These are phyloP conservation scores for Cyphellophora europaea DNA, from an alignment of 2,329 filamentous ascomycete genomes.

Conservation along the genomic window DNA sequence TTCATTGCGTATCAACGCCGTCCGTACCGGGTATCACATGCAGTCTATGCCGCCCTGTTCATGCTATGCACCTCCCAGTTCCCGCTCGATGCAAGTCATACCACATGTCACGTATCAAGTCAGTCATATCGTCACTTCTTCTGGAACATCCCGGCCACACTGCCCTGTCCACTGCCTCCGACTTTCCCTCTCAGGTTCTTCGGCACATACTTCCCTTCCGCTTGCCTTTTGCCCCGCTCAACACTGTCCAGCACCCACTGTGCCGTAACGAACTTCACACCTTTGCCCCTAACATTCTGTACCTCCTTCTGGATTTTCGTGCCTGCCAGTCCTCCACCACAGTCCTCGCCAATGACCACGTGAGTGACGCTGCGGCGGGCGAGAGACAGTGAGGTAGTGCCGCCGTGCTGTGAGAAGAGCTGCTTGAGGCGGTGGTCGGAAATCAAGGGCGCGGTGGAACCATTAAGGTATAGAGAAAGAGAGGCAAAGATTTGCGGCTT, in stretches of 20 bases:
- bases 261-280: constrained; percentile 68
- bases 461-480: constrained; percentile 76
- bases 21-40: too few species aligned
- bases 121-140: too few species aligned
- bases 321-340: constrained; percentile 66
- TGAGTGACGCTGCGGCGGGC: constrained; percentile 71
- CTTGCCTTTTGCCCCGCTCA: constrained; percentile 61
- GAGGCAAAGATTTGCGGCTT: constrained; percentile 53
- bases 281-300: constrained; percentile 53
- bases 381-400: constrained; percentile 58
- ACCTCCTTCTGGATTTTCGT: constrained; percentile 79
- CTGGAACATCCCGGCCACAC: constrained; percentile 38
- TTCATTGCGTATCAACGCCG: too few species aligned
- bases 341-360: constrained; percentile 56
- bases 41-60: too few species aligned
- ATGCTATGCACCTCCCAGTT: too few species aligned
- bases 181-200: constrained; percentile 38
- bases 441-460: constrained; percentile 69
- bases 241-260: constrained; percentile 85
- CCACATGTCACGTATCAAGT: too few species aligned
- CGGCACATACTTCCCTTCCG: constrained; percentile 62
- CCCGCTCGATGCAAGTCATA: too few species aligned
- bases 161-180: constrained; percentile 53
- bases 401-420: constrained; percentile 66
- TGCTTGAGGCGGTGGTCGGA: constrained; percentile 83